These are phyloP conservation scores for Bipolaris victoriae DNA, from an alignment of 2,329 filamentous ascomycete species.

Conservation along the genomic window DNA sequence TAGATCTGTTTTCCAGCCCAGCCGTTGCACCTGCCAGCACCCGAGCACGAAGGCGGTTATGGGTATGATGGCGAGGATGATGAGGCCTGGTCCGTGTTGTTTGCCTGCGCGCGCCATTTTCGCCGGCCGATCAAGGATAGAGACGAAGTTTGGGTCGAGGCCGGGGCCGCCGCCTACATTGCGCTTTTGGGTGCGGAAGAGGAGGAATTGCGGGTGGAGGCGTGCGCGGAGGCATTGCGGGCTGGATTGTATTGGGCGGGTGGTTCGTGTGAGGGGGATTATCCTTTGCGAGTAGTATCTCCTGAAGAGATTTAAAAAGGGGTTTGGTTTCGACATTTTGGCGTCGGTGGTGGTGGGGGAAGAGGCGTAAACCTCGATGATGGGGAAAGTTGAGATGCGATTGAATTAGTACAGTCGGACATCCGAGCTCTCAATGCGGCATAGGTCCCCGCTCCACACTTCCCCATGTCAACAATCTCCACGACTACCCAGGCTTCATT, in stretches of 20 bases:
- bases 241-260: conserved; percentile 16
- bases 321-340: conserved; percentile 44
- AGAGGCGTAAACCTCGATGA: neutral
- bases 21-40: conserved; percentile 92
- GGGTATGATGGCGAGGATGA: conserved; percentile 85
- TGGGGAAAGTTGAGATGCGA: conserved; percentile 9
- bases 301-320: conserved; percentile 42
- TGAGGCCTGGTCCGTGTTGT: conserved; percentile 78
- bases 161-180: conserved; percentile 58
- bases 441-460: conserved; percentile 21
- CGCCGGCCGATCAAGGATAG: conserved; percentile 85
- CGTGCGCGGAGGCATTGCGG: conserved; percentile 44
- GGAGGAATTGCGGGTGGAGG: conserved; percentile 25
- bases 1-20: conserved; percentile 92
- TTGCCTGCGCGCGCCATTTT: conserved; percentile 76
- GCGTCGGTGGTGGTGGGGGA: conserved; percentile 9
- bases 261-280: conserved; percentile 9
- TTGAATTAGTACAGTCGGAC: conserved; percentile 22
- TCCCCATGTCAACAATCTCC: neutral
- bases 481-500: neutral
- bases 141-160: conserved; percentile 75
- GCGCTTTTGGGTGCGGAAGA: conserved; percentile 23
- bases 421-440: conserved; percentile 19
- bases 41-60: conserved; percentile 88
- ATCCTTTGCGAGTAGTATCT: conserved; percentile 32